Evolutionary conservation across 495 filamentous ascomycete species (phyloP).

Genomic region (Glonium stellatum): DNA sequence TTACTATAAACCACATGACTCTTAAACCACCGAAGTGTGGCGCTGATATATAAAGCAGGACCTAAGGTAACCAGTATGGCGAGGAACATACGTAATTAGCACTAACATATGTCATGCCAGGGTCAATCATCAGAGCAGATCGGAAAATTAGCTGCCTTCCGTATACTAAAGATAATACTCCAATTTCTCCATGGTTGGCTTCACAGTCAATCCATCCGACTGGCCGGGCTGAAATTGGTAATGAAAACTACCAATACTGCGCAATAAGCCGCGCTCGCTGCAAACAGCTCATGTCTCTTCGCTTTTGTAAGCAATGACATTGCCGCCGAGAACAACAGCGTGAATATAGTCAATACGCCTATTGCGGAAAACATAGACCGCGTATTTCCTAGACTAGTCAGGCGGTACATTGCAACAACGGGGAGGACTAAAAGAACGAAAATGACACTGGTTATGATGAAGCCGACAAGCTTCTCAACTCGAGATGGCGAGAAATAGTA

Average conservation of each 20-base stretch:
- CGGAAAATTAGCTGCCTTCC: no score
- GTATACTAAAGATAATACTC: no score
- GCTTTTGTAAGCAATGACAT: constrained; percentile 8
- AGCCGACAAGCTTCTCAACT: constrained; percentile 34
- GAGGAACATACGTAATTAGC: no score
- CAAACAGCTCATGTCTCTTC: constrained; percentile 8
- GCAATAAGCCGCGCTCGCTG: constrained; percentile 9
- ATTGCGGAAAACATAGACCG: constrained; percentile 18
- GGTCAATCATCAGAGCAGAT: no score
- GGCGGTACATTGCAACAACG: constrained; percentile 37
- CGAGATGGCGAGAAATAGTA: constrained; percentile 36
- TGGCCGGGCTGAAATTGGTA: constrained; percentile 5
- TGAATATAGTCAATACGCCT: constrained; percentile 25
- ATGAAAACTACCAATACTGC: constrained; percentile 13
- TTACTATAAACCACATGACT: no score
- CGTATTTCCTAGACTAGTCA: constrained; percentile 20
- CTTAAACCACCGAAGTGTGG: no score
- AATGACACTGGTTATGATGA: constrained; percentile 32
- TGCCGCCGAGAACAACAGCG: constrained; percentile 8
- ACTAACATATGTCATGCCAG: no score
- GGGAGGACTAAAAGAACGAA: constrained; percentile 39
- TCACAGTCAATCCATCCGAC: no score
- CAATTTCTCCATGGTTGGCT: no score
- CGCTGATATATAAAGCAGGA: no score
- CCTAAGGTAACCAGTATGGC: no score